Conservation (phyloP, 2,329 filamentous ascomycete species). For the Nannizziopsis barbatae region DNA sequence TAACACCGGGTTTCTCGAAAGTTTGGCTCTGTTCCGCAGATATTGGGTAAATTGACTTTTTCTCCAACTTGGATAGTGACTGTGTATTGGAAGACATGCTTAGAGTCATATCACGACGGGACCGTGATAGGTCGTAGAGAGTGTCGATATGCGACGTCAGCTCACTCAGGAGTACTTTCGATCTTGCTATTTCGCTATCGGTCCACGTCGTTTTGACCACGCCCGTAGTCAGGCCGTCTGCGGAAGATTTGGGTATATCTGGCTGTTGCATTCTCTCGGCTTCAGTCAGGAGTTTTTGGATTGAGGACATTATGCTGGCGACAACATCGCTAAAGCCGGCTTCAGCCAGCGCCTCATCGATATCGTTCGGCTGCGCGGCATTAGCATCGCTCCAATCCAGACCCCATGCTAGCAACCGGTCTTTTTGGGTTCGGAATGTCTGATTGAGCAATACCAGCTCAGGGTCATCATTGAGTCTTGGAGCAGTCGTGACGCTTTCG, state of each 20-base stretch:
- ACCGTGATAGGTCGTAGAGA: slow-evolving; percentile 52
- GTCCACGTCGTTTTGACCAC: slow-evolving; percentile 37
- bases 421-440: slow-evolving; percentile 53
- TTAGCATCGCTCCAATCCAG: slow-evolving; percentile 55
- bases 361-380: slow-evolving; percentile 46
- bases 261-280: slow-evolving; percentile 46
- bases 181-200: slow-evolving; percentile 43
- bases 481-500: slow-evolving; percentile 43
- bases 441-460: slow-evolving; percentile 47
- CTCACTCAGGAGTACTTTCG: slow-evolving; percentile 48
- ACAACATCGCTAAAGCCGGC: slow-evolving; percentile 54
- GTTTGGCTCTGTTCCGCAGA: neutral
- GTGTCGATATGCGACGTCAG: slow-evolving; percentile 53
- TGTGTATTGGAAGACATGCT: slow-evolving; percentile 28
- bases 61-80: slow-evolving; percentile 6
- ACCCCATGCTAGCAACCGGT: slow-evolving; percentile 53
- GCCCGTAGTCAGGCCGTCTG: slow-evolving; percentile 27
- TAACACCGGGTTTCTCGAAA: neutral
- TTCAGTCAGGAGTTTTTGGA: slow-evolving; percentile 52
- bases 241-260: slow-evolving; percentile 27
- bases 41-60: slow-evolving; percentile 18
- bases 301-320: slow-evolving; percentile 52
- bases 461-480: slow-evolving; percentile 39
- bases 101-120: slow-evolving; percentile 39
- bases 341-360: slow-evolving; percentile 51